phyloP scores from a whole-genome alignment of 1,284 basidiomycete species.

The Salmacisia buchloeana region DNA sequence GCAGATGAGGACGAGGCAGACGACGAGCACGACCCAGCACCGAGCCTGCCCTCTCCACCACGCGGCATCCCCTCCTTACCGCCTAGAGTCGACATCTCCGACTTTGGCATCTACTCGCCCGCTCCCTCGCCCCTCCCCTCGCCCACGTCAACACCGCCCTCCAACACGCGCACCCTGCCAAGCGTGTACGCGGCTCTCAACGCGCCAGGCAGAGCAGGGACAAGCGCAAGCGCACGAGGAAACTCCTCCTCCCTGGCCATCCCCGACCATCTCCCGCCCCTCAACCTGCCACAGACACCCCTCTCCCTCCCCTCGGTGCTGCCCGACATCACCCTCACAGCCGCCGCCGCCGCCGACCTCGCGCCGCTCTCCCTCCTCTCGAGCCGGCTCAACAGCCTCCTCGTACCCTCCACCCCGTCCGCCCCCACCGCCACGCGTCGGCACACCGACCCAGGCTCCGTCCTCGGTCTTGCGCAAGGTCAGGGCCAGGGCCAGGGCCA shows the following conservation, averaged over 20 bases:
- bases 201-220: neutral
- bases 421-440: neutral
- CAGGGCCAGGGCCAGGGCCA: too few relatives aligned
- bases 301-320: neutral
- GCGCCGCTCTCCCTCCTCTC: slow-evolving; percentile 6
- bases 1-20: neutral
- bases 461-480: neutral
- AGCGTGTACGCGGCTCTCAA: neutral
- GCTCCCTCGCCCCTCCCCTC: neutral
- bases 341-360: neutral
- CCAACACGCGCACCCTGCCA: neutral
- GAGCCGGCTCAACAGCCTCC: neutral
- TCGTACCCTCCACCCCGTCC: neutral
- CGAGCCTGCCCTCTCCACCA: neutral
- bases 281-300: slow-evolving; percentile 4
- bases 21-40: neutral
- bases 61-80: neutral
- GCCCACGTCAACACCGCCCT: neutral
- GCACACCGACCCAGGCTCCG: neutral
- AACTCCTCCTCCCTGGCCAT: too few relatives aligned
- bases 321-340: slow-evolving; percentile 2
- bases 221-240: neutral
- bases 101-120: slow-evolving; percentile 5
- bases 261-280: neutral
- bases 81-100: slow-evolving; percentile 1